Evolutionary conservation across 163 green algal species (phyloP).

Genomic region (Chlorella variabilis): DNA sequence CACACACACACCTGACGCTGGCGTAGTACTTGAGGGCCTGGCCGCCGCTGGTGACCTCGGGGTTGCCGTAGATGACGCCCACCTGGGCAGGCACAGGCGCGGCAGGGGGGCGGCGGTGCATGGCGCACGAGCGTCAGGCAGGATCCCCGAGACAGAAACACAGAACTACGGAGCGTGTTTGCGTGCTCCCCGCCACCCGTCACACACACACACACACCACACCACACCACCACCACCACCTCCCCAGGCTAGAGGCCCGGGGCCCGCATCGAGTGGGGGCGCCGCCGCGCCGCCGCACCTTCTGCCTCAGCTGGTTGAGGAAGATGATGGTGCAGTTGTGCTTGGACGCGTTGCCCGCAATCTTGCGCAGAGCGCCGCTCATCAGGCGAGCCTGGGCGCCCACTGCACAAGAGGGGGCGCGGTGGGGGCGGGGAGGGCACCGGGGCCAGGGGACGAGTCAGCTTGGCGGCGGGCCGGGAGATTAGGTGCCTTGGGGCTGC

Average conservation of each 20-base stretch:
- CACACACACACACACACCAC: too few species aligned
- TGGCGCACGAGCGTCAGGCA: too few species aligned
- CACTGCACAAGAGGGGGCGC: slow-evolving; percentile 59
- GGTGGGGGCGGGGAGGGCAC: neutral
- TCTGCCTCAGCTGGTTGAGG: slow-evolving; percentile 95
- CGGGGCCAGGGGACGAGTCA: neutral
- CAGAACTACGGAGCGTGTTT: too few species aligned
- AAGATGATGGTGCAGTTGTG: slow-evolving; percentile 93
- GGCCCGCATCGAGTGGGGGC: too few species aligned
- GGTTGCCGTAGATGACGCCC: slow-evolving; percentile 93
- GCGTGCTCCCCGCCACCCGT: too few species aligned
- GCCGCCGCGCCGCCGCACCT: too few species aligned
- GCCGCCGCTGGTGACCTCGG: slow-evolving; percentile 93
- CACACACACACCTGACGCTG: slow-evolving; percentile 37
- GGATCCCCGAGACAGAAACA: too few species aligned
- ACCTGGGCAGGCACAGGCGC: slow-evolving; percentile 55
- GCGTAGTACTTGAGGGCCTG: slow-evolving; percentile 97
- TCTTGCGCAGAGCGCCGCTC: slow-evolving; percentile 91
- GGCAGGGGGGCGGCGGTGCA: neutral
- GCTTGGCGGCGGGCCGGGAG: neutral
- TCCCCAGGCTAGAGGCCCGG: too few species aligned
- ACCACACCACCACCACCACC: too few species aligned
- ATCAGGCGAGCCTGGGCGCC: slow-evolving; percentile 95
- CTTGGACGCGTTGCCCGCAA: slow-evolving; percentile 83
- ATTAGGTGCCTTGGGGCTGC: too few species aligned